Evolutionary conservation across 202 grass and related monocot genomes (phyloP), one percentile per base, ranked within the genome.

Genomic region (Cymbopogon flexuosus): DNA sequence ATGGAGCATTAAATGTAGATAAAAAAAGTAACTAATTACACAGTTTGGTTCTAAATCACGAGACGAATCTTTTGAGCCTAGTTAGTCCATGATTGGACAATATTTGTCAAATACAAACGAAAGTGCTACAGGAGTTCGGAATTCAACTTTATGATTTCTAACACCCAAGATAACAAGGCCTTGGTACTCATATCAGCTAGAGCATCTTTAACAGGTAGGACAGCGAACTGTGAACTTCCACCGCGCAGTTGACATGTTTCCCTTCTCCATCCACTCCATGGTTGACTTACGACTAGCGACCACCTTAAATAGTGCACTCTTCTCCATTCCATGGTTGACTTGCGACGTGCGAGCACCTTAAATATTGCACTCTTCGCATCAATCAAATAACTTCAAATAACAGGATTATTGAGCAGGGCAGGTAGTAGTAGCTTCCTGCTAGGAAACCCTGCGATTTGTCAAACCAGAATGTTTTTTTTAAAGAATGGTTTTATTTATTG

Each of bases 381-480:
- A 24, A 33, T 10, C 4, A 29, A 33, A 33, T 33, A 33, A 11
- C 52, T 31, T 49, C 49, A 31, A 73, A 37, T 3, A 58, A 41
- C 7, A 70, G 18, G 80, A 81, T 71, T 75, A 70, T 80, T 81
- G 76, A 59, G 69, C 36, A 22, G 46, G 35, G 82, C 71, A 85
- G 58, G 72, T 81, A 84, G 29, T 45, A 15, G 30, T 60, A 22
- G 13, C 29, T 79, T 27, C 46, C 75, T 5, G 11, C 11, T 34
- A 14, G 54, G 62, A 56, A 34, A 6, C 64, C 34, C 49, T 63
- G 65, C 0, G 49, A 6, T 0, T 45, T 52, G 40, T 18, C 30
- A 11, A 61, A 75, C 13, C 29, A 40, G 22, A 79, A 62, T 15
- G 5, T 1, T 51, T 16, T 15, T 47, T 1, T 15, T 47, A 47